A percentile compares a stretch with the other conserved stretches of the same genome.
Conservation (phyloP, 192 early-diverging fungal genomes). For the Geranomyces variabilis region DNA sequence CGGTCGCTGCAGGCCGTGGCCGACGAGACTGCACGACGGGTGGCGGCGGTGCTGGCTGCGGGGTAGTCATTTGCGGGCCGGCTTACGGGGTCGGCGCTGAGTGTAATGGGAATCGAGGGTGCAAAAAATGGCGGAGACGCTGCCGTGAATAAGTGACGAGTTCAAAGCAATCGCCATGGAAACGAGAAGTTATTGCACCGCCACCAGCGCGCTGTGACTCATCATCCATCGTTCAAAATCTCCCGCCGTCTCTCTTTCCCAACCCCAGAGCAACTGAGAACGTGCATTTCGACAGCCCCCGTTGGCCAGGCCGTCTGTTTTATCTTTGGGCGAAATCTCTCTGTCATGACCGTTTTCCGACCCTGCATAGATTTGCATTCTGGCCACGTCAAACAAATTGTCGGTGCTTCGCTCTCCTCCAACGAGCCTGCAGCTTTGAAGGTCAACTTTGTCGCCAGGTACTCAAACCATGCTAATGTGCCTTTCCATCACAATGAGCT, state of each 20-base stretch:
- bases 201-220: no score
- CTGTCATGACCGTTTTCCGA: conserved; percentile 60
- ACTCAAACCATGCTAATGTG: neutral
- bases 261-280: no score
- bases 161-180: no score
- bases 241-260: no score
- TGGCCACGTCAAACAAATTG: conserved; percentile 98
- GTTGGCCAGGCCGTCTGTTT: no score
- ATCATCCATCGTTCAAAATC: no score
- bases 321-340: neutral
- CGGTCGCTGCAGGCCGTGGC: conserved; percentile 30
- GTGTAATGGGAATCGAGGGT: no score
- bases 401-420: conserved; percentile 83
- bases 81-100: no score
- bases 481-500: neutral
- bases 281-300: no score
- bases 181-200: no score
- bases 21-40: conserved; percentile 36
- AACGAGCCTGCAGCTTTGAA: conserved; percentile 55
- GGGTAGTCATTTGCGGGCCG: neutral
- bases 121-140: no score
- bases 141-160: no score
- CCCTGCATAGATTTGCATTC: conserved; percentile 99
- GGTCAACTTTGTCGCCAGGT: conserved; percentile 94
- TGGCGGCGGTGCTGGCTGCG: conserved; percentile 16